These are phyloP conservation scores for Lichtheimia ramosa DNA, from an alignment of 371 early-diverging fungal genomes.

Conservation along the genomic window DNA sequence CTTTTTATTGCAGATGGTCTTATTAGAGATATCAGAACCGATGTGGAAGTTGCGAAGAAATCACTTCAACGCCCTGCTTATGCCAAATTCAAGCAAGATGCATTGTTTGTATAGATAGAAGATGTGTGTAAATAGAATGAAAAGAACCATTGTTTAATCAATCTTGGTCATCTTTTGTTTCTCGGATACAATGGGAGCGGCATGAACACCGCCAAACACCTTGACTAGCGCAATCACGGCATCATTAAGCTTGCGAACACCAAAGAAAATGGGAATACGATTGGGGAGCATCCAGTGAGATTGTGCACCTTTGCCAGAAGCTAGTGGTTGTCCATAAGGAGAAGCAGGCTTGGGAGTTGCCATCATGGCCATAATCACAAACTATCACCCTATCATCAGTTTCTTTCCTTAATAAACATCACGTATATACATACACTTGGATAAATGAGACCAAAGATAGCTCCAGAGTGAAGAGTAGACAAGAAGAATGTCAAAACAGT, in stretches of 20 bases:
- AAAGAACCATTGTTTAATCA: conserved; percentile 7
- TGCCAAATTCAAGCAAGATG: conserved; percentile 20
- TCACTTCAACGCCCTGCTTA: conserved; percentile 64
- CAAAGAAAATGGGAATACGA: conserved; percentile 39
- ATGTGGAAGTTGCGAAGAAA: conserved; percentile 79
- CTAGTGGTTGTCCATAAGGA: conserved; percentile 24
- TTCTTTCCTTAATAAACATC: background rate
- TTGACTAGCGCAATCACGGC: conserved; percentile 31
- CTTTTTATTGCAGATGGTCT: conserved; percentile 69
- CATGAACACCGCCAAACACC: conserved; percentile 40
- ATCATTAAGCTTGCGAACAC: conserved; percentile 47
- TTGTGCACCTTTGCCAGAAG: conserved; percentile 27
- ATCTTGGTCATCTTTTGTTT: conserved; percentile 25
- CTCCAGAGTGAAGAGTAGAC: conserved; percentile 43
- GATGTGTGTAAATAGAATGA: background rate
- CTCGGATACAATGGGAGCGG: conserved; percentile 37
- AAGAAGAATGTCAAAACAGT: conserved; percentile 51
- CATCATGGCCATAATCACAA: conserved; percentile 52
- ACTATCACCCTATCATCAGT: conserved; percentile 22
- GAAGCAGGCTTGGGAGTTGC: conserved; percentile 38
- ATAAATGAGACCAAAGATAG: conserved; percentile 48
- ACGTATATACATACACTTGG: conserved; percentile 39
- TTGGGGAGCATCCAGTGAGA: conserved; percentile 41
- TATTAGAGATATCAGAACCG: conserved; percentile 89
- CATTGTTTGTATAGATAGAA: conserved; percentile 8